A percentile compares a stretch with the other conserved stretches of the same genome.
Conservation (phyloP, 129 eudicot genomes). For the Flaveria robusta region DNA sequence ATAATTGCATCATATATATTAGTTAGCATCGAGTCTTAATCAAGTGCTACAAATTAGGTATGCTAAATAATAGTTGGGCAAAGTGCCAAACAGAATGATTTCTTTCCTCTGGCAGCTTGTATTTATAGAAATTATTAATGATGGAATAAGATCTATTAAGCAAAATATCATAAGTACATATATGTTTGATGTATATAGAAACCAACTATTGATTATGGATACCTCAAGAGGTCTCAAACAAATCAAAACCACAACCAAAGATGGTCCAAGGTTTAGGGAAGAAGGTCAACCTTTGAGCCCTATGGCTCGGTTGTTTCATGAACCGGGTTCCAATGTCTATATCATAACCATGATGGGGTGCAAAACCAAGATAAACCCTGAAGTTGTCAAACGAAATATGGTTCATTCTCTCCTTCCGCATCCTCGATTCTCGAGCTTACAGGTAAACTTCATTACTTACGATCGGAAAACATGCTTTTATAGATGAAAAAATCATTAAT, state of each 20-base stretch:
- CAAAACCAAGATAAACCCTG: constrained; percentile 40
- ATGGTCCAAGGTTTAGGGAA: constrained; percentile 23
- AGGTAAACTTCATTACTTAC: constrained; percentile 24
- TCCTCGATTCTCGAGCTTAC: constrained; percentile 52
- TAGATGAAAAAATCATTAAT: too few species aligned
- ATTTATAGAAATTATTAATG: constrained; percentile 24
- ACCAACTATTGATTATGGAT: constrained; percentile 12
- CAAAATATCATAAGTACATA: background rate
- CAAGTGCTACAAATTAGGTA: constrained; percentile 5
- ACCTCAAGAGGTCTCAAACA: constrained; percentile 25
- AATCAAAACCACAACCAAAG: constrained; percentile 35
- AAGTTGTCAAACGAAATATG: constrained; percentile 39
- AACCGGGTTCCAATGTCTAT: constrained; percentile 51
- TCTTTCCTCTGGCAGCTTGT: background rate
- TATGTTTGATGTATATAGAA: background rate
- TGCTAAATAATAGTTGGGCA: background rate
- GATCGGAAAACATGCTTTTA: too few species aligned
- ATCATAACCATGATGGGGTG: constrained; percentile 45
- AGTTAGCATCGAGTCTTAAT: background rate
- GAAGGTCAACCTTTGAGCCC: constrained; percentile 41
- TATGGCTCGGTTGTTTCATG: constrained; percentile 48
- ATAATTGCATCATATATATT: background rate
- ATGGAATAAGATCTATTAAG: background rate
- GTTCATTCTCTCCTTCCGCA: constrained; percentile 38
- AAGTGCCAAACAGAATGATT: constrained; percentile 5